These are phyloP conservation scores for Beauveria bassiana DNA, from an alignment of 2,329 filamentous ascomycete genomes.

Conservation along the genomic window DNA sequence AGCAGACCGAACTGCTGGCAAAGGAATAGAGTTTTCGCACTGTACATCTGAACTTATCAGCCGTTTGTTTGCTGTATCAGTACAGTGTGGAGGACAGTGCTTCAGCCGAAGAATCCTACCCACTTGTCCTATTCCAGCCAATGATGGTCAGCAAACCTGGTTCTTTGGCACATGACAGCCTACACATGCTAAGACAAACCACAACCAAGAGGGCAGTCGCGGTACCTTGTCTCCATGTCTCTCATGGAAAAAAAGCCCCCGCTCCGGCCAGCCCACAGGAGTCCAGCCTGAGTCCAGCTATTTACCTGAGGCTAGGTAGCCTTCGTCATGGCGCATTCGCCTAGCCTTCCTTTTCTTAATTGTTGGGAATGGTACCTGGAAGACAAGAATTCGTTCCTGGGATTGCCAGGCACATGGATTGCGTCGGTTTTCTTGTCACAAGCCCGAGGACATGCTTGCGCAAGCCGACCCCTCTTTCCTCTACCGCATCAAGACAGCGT, in stretches of 20 bases:
- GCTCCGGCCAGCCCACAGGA: background rate
- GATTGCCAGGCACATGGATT: background rate
- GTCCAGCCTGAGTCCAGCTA: background rate
- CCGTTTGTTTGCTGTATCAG: background rate
- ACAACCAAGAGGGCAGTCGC: background rate
- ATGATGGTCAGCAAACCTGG: background rate
- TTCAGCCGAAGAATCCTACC: accelerated
- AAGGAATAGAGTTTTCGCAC: background rate
- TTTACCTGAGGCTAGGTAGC: no score
- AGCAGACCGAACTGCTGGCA: background rate
- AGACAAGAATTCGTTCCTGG: background rate
- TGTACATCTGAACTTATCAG: background rate
- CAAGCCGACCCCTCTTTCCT: background rate
- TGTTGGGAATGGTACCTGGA: slow-evolving; percentile 7
- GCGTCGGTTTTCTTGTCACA: background rate
- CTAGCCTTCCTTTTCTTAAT: background rate
- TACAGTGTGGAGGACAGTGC: background rate
- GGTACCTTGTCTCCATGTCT: background rate
- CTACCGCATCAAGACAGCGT: background rate
- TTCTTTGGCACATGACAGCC: background rate
- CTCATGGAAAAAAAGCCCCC: background rate
- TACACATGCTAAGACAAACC: background rate
- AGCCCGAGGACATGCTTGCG: background rate
- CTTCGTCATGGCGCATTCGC: background rate
- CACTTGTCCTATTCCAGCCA: background rate